Base-by-base conservation (phyloP, 768 basidiomycete genomes). In the Hericium erinaceus region DNA sequence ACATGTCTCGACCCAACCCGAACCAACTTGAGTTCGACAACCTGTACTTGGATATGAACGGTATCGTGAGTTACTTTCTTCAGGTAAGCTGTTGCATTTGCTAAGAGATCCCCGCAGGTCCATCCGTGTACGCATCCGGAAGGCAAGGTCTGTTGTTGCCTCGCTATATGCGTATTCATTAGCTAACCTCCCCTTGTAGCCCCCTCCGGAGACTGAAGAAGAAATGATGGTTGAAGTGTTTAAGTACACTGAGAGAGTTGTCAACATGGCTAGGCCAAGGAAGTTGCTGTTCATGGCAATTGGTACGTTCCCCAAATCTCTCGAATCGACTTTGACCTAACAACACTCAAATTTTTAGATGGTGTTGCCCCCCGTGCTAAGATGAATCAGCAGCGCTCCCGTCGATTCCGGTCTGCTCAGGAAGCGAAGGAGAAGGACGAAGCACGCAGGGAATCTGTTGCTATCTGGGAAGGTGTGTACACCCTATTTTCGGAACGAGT, bases 191-290 rank as follows among this genome's bases (percentile, higher is more conserved):
- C 20, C 37, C 48, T 48, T 52, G 37, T 64, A 95, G 87, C 94
- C 95, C 39, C 85, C 97, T 5, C 97, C 97, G 0, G 92, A 97
- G 71, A 98, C 94, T 2, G 97, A 99, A 69, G 92, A 94, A 67
- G 94, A 97, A 53, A 99, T 99, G 97, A 99, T 99, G 97, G 67
- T 92, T 5, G 97, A 98, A 70, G 80, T 99, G 37, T 98, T 99
- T 76, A 83, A 80, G 54, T 99, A 99, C 74, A 99, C 97, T 0
- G 93, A 98, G 67, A 82, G 97, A 46, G 89, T 99, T 24, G 94
- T 99, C 24, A 92, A 94, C 70, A 98, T 98, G 95, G 72, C 97
- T 56, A 79, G 97, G 60, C 97, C 97, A 0, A 82, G 97, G 57
- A 98, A 92, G 70, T 76, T 99, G 15, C 78, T 99, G 51, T 94